These are phyloP conservation scores for Anthoceros angustus DNA, from an alignment of 225 moss, liverwort and hornwort species.

Conservation along the genomic window DNA sequence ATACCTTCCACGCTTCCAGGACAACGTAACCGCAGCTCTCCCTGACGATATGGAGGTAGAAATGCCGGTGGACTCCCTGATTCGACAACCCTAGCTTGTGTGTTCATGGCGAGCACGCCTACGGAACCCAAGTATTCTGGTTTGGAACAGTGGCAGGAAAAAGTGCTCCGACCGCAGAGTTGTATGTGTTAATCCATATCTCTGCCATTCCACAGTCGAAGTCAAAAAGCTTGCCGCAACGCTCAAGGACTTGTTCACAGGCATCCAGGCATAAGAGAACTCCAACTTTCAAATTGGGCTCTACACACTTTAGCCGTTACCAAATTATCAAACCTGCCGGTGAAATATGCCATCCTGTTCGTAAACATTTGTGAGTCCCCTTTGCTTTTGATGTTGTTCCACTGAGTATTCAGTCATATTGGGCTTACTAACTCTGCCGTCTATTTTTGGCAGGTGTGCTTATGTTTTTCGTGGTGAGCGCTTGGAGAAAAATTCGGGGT, in stretches of 20 bases:
- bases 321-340: too few species aligned
- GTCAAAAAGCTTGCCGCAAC: background rate
- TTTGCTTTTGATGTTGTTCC: too few species aligned
- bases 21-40: conserved; percentile 52
- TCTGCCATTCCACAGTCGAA: conserved; percentile 15
- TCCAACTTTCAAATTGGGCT: too few species aligned
- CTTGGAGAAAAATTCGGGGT: too few species aligned
- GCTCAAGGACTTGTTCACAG: background rate
- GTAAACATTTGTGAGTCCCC: too few species aligned
- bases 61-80: conserved; percentile 18
- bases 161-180: conserved; percentile 19
- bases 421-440: too few species aligned
- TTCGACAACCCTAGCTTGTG: conserved; percentile 41
- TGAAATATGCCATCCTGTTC: too few species aligned
- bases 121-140: conserved; percentile 32
- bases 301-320: too few species aligned
- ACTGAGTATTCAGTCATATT: too few species aligned
- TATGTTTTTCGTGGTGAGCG: too few species aligned
- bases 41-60: conserved; percentile 36
- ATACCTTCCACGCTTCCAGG: conserved; percentile 47
- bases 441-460: too few species aligned
- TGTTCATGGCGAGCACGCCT: conserved; percentile 37
- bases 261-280: background rate
- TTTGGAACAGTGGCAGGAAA: conserved; percentile 18
- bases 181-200: conserved; percentile 55